Base-by-base conservation (phyloP, 2,329 filamentous ascomycete species). In the Cordyceps tenuipes region DNA sequence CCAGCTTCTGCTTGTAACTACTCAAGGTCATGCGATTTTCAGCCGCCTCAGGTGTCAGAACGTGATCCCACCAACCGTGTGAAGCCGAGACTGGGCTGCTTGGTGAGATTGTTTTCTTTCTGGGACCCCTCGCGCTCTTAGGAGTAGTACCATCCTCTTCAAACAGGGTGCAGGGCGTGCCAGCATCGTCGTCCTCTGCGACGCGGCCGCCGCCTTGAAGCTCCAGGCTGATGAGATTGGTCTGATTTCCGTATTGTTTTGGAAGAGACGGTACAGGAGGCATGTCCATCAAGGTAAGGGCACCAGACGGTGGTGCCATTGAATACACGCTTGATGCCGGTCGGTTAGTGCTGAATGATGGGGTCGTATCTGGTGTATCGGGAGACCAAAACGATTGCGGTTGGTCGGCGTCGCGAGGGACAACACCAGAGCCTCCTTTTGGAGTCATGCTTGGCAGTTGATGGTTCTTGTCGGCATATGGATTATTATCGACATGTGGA, bases 1-100 rank as follows among this genome's bases (percentile, higher is more conserved):
- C 69, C 29, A 63, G 57, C 58, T 68, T 71, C 54, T 70, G 60
- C 65, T 67, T 72, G 51, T 73, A 72, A 51, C 72, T 74, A 51
- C 76, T 73, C 23, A 80, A 77, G 43, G 77, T 78, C 15, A 74
- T 66, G 54, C 65, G 72, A 66, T 65, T 79, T 67, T 80, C 77
- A 17, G 73, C 66, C 66, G 91, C 91, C 0, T n/a, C n/a, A n/a
- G 88, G 88, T 1, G 88, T 89, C 8, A 82, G 86, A 59, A 91
- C 83, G 64, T 89, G 80, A 66, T 90, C 89, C 88, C 88, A 91
- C 88, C 88, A 91, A 21, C 88, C 88, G 62, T 80, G 79, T 29
- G 86, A 87, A 59, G 79, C 79, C 12, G 82, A 80, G 47, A 77
- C 79, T 31, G 81, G 82, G 46, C 81, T 82, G 52, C 78, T 71